These are phyloP conservation scores for Lupinus albus DNA, from an alignment of 306 rosid genomes.

Conservation along the genomic window DNA sequence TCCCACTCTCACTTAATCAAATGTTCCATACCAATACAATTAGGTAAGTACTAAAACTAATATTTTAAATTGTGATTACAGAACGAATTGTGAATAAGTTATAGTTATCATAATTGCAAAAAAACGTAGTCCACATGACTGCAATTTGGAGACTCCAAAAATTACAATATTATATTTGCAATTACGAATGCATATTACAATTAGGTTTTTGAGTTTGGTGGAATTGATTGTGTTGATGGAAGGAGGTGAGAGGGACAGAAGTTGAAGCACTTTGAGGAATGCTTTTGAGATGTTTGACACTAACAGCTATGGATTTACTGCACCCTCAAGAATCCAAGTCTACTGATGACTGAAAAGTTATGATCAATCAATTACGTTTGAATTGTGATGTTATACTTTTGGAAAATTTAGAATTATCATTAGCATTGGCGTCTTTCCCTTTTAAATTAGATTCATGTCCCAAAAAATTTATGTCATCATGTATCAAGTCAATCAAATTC, in stretches of 20 bases:
- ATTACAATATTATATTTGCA: too few species aligned
- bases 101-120: too few species aligned
- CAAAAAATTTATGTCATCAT: too few species aligned
- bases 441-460: too few species aligned
- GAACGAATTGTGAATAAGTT: too few species aligned
- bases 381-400: conserved; percentile 81
- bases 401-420: conserved; percentile 70
- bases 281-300: conserved; percentile 71
- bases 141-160: too few species aligned
- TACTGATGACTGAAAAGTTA: conserved; percentile 60
- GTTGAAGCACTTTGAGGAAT: conserved; percentile 62
- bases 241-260: conserved; percentile 62
- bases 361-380: conserved; percentile 75
- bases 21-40: conserved; percentile 6
- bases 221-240: conserved; percentile 64
- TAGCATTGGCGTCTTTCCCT: too few species aligned
- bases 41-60: too few species aligned
- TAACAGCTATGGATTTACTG: conserved; percentile 68
- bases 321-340: conserved; percentile 72
- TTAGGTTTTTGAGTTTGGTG: conserved; percentile 54
- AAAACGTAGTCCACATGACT: too few species aligned
- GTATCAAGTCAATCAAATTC: too few species aligned
- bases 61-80: too few species aligned
- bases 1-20: neutral
- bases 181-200: too few species aligned